Conservation (phyloP, 148 eudicot species). For the Vaccinium macrocarpon region DNA sequence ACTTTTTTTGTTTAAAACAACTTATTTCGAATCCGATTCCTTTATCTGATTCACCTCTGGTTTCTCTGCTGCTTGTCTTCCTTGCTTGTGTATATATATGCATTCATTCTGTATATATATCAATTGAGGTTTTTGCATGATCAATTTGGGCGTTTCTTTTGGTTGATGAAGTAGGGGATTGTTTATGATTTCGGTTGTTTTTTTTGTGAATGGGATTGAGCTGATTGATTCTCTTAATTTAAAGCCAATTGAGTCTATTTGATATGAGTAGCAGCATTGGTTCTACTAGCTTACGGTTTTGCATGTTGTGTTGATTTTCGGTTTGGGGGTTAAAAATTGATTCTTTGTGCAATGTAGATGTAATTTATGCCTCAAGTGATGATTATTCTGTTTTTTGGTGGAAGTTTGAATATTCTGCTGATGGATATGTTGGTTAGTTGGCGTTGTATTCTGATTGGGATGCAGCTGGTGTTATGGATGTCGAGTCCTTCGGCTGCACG, state of each 20-base stretch:
- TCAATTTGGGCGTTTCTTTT: conserved; percentile 1
- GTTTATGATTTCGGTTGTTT: not conserved
- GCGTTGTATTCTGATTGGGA: not conserved
- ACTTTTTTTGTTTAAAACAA: not conserved
- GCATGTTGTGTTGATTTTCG: conserved; percentile 6
- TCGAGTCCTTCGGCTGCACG: not conserved
- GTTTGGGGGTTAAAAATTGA: not conserved
- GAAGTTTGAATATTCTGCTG: not conserved
- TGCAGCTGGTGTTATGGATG: not conserved
- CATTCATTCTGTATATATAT: not conserved
- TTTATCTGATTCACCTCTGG: not conserved
- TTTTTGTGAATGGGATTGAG: not conserved
- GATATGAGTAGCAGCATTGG: not conserved
- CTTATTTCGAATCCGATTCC: not conserved
- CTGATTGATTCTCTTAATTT: not conserved
- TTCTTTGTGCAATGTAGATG: not conserved
- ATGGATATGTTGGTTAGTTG: conserved; percentile 7
- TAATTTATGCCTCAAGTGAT: not conserved
- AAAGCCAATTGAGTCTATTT: not conserved
- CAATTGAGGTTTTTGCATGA: not conserved
- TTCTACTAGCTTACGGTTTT: not conserved
- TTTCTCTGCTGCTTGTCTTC: not conserved
- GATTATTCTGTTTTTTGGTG: not conserved
- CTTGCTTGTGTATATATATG: too few species aligned
- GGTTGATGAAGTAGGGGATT: not conserved